Evolutionary conservation across 2,329 filamentous ascomycete genomes (phyloP).

Genomic region (Calonectria pauciramosa): DNA sequence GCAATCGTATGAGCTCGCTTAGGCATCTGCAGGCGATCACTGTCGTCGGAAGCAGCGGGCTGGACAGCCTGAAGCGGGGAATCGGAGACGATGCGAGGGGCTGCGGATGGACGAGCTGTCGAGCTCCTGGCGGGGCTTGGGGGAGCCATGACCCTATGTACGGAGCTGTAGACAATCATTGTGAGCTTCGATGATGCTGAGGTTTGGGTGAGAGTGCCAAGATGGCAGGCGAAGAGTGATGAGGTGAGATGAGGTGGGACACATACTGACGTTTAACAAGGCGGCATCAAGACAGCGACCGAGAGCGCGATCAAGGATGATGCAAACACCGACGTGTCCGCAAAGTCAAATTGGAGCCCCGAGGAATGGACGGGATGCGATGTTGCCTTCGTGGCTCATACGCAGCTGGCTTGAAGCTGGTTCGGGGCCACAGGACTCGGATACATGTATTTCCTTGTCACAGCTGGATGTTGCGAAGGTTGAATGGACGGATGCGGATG

Average conservation of each 20-base stretch:
- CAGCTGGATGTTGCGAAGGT: background rate
- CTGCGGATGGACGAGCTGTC: constrained; percentile 47
- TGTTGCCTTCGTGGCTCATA: background rate
- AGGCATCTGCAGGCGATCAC: constrained; percentile 50
- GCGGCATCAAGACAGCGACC: constrained; percentile 27
- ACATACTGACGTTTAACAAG: constrained; percentile 37
- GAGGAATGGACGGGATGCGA: constrained; percentile 22
- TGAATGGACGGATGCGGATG: background rate
- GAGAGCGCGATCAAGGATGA: constrained; percentile 29
- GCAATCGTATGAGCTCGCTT: constrained; percentile 64
- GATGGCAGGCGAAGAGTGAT: background rate
- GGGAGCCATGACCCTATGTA: constrained; percentile 51
- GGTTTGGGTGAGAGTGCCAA: background rate
- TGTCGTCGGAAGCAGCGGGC: constrained; percentile 43
- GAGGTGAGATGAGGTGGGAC: constrained; percentile 11
- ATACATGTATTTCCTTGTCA: constrained; percentile 4
- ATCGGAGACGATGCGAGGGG: constrained; percentile 49
- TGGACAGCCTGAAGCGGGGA: constrained; percentile 38
- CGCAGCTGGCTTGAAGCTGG: background rate
- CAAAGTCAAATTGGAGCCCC: constrained; percentile 33
- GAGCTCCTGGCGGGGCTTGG: constrained; percentile 45
- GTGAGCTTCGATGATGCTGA: constrained; percentile 37
- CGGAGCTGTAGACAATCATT: constrained; percentile 46
- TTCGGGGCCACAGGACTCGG: background rate
- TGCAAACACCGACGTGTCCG: constrained; percentile 46